Base-by-base conservation (phyloP, 345 rosid species). In the Pistacia atlantica region DNA sequence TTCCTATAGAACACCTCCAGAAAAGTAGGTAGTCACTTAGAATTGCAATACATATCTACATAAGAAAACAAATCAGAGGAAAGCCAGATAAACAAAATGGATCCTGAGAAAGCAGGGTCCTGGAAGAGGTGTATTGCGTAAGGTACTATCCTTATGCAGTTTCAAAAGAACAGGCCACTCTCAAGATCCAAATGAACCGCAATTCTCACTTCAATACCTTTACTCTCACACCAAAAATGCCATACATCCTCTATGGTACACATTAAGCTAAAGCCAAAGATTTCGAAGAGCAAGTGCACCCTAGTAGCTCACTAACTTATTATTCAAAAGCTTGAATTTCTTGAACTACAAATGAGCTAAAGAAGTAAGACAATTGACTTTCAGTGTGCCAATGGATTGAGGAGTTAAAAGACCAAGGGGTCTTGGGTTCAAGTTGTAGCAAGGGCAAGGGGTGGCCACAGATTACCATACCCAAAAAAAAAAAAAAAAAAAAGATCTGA, bases 41-140 rank as follows among this genome's bases (percentile, higher is more conserved):
- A 33, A 37, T 7, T 28, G n/a, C 12, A 37, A 28, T n/a, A 13
- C 1, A n/a, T 13, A 58, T 72, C 56, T 4, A 45, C 42, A 16
- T 22, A 4, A 0, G 4, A 10, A n/a, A 22, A 62, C 7, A 65
- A 18, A 37, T 73, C 10, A 18, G 28, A 4, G 60, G 33, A 61
- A 48, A 17, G 58, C 28, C 25, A 33, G 37, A 61, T 61, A 22
- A 67, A 45, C 59, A 46, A 73, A 11, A 49, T 17, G 49, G 2
- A 73, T 73, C 68, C 76, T 31, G 1, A 48, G 59, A 49, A 18
- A 71, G 49, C 60, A 71, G 74, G 65, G 17, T 45, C 52, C 11
- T 17, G 38, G 49, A 46, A 12, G 56, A 37, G 17, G 42, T 62
- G 45, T 28, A 60, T 52, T 22, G 35, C 25, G 38, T 58, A 58